Evolutionary conservation across 1,284 basidiomycete species (phyloP).

Genomic region (Apiotrichum montevideense): DNA sequence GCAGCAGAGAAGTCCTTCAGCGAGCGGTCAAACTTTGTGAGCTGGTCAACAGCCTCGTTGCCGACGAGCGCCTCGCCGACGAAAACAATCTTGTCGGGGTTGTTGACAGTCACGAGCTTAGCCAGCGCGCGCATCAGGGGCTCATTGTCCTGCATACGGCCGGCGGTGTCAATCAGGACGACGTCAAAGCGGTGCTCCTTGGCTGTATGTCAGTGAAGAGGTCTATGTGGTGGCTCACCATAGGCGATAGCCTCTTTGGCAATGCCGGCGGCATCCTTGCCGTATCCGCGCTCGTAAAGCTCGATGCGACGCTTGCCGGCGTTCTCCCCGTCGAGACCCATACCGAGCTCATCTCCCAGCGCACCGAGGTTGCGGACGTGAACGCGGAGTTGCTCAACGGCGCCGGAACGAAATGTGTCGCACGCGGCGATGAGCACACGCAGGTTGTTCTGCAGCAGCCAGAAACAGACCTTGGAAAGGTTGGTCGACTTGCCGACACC

Average conservation of each 20-base stretch:
- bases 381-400: constrained; percentile 94
- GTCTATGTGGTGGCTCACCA: constrained; percentile 52
- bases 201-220: constrained; percentile 49
- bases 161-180: constrained; percentile 94
- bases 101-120: constrained; percentile 87
- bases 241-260: constrained; percentile 89
- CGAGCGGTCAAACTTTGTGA: constrained; percentile 88
- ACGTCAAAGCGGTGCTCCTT: constrained; percentile 85
- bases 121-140: constrained; percentile 97
- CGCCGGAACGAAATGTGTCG: constrained; percentile 96
- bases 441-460: constrained; percentile 92
- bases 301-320: constrained; percentile 53
- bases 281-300: constrained; percentile 93
- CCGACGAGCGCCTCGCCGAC: constrained; percentile 94
- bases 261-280: constrained; percentile 96
- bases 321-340: constrained; percentile 15
- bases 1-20: constrained; percentile 68
- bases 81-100: constrained; percentile 91
- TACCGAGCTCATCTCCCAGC: constrained; percentile 65
- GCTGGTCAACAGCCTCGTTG: constrained; percentile 92
- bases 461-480: constrained; percentile 96
- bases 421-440: constrained; percentile 95
- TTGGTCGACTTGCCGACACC: constrained; percentile 99
- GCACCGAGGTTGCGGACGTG: constrained; percentile 92
- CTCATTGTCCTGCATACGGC: constrained; percentile 98